phyloP scores from a whole-genome alignment of 768 basidiomycete genomes.

The Pleurotus ostreatus region DNA sequence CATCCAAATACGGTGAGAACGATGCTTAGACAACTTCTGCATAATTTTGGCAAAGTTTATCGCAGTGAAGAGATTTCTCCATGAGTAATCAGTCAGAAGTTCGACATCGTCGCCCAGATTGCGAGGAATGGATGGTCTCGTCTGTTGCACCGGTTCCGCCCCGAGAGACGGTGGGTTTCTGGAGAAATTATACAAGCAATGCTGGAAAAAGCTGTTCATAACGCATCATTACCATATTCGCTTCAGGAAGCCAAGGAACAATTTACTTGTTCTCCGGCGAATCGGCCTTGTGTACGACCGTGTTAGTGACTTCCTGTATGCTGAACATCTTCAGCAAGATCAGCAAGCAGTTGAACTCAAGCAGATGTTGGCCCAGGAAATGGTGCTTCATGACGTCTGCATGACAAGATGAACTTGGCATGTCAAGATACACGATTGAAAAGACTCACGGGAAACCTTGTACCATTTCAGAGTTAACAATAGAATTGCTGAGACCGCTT shows the following conservation, averaged over 20 bases:
- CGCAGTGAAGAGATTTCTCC: constrained; percentile 95
- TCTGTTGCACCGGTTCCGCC: constrained; percentile 32
- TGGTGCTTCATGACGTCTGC: constrained; percentile 98
- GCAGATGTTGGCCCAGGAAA: constrained; percentile 89
- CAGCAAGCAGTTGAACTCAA: constrained; percentile 92
- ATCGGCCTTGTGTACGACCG: constrained; percentile 87
- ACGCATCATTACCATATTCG: neutral
- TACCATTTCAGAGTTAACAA: constrained; percentile 94
- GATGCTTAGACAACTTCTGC: constrained; percentile 95
- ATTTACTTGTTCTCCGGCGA: constrained; percentile 77
- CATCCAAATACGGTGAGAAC: constrained; percentile 93
- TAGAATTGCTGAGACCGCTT: constrained; percentile 94
- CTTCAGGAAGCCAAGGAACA: constrained; percentile 4
- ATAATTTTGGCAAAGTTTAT: constrained; percentile 98
- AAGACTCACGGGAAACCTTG: constrained; percentile 88
- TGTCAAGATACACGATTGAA: neutral
- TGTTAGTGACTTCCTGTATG: constrained; percentile 82
- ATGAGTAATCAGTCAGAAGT: constrained; percentile 89
- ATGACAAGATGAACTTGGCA: neutral
- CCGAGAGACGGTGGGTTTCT: constrained; percentile 53
- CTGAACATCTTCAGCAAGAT: constrained; percentile 98
- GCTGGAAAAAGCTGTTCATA: constrained; percentile 85
- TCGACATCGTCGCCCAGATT: constrained; percentile 86
- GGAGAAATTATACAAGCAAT: constrained; percentile 78
- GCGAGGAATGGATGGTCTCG: constrained; percentile 66